phyloP scores from a whole-genome alignment of 352 stramenopile species.

The Thalassiosira livingstoniorum region DNA sequence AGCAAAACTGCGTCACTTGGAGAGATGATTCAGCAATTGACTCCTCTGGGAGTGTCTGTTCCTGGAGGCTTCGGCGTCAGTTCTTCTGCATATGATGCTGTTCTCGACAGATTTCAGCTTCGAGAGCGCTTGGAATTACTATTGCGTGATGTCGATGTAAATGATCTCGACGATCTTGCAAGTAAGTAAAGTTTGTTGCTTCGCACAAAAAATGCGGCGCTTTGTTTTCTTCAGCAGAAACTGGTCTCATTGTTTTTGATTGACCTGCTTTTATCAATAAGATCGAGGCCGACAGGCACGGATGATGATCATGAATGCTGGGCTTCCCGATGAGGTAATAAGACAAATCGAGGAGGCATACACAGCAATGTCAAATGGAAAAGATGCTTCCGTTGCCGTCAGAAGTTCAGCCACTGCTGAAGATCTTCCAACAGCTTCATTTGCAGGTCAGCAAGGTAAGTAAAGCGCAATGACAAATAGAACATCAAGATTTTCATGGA shows the following conservation, averaged over 20 bases:
- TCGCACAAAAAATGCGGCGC: no score
- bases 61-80: conserved; percentile 52
- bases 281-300: conserved; percentile 33
- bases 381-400: conserved; percentile 53
- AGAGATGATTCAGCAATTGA: conserved; percentile 61
- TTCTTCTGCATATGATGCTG: conserved; percentile 47
- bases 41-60: conserved; percentile 49
- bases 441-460: conserved; percentile 64
- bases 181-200: conserved; percentile 33
- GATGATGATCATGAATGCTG: conserved; percentile 58
- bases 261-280: no score
- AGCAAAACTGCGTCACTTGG: conserved; percentile 59
- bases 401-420: conserved; percentile 60
- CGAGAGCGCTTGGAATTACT: conserved; percentile 48
- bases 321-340: conserved; percentile 41
- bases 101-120: conserved; percentile 59
- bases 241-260: no score
- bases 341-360: conserved; percentile 47
- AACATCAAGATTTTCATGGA: no score
- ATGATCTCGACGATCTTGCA: conserved; percentile 50
- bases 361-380: conserved; percentile 25
- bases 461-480: no score
- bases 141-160: conserved; percentile 44
- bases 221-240: no score
- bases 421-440: conserved; percentile 60